These are phyloP conservation scores for Aethionema arabicum DNA, from an alignment of 345 rosid genomes.

Conservation along the genomic window DNA sequence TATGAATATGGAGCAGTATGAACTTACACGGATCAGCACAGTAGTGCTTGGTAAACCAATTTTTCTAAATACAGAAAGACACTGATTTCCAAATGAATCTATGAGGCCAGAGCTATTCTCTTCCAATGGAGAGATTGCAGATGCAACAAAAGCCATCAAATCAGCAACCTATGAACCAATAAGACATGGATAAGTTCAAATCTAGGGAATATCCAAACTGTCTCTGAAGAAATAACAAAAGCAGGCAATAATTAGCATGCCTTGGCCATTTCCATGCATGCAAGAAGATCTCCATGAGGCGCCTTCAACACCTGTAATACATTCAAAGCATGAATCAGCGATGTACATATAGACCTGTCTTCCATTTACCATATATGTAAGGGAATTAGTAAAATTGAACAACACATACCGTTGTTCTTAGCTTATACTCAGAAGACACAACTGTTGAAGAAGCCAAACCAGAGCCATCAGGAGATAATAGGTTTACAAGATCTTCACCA, in stretches of 20 bases:
- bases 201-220: neutral
- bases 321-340: neutral
- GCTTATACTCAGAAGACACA: slow-evolving; percentile 65
- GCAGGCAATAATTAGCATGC: slow-evolving; percentile 32
- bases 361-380: neutral
- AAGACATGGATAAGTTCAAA: slow-evolving; percentile 3
- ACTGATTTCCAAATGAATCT: slow-evolving; percentile 81
- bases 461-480: slow-evolving; percentile 45
- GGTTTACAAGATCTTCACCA: slow-evolving; percentile 52
- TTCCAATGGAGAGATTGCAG: slow-evolving; percentile 57
- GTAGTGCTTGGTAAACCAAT: slow-evolving; percentile 86
- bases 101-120: slow-evolving; percentile 49
- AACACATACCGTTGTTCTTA: slow-evolving; percentile 65
- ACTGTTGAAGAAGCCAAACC: slow-evolving; percentile 50
- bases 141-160: slow-evolving; percentile 91
- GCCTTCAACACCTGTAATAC: slow-evolving; percentile 64
- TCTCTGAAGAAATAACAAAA: slow-evolving; percentile 16
- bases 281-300: slow-evolving; percentile 72
- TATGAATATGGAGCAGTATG: slow-evolving; percentile 12
- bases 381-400: slow-evolving; percentile 3
- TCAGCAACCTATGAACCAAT: slow-evolving; percentile 71
- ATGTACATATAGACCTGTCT: neutral
- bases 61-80: slow-evolving; percentile 83
- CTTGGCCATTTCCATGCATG: slow-evolving; percentile 97
- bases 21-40: slow-evolving; percentile 84